These are phyloP conservation scores for Paecilomyces fulvus DNA, from an alignment of 2,329 filamentous ascomycete species.

Conservation along the genomic window DNA sequence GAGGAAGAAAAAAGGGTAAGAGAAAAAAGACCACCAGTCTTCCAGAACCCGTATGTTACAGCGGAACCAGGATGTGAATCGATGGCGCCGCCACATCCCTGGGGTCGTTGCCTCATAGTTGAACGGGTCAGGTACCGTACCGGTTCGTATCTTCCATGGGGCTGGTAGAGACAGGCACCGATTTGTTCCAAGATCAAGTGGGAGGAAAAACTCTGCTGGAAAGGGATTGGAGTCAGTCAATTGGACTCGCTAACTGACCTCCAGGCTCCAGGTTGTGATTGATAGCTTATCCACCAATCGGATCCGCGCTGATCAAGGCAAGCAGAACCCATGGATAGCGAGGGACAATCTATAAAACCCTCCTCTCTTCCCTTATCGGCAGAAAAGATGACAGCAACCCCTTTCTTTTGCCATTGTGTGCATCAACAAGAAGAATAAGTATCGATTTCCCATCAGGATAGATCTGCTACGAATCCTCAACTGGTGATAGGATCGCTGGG, in stretches of 20 bases:
- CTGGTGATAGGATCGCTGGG: neutral
- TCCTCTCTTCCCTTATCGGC: neutral
- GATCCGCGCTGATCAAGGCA: slow-evolving; percentile 27
- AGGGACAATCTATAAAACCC: neutral
- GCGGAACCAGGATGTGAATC: neutral
- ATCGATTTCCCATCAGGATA: neutral
- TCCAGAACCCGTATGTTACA: neutral
- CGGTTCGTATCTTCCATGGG: no score
- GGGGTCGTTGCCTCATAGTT: neutral
- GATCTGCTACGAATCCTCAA: neutral
- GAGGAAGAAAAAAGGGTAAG: neutral
- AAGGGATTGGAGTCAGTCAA: neutral
- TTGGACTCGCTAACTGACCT: neutral
- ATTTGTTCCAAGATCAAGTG: no score
- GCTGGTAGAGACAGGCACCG: neutral
- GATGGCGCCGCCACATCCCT: neutral
- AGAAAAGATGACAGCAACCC: neutral
- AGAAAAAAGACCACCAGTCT: neutral
- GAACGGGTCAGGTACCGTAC: neutral
- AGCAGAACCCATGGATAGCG: neutral
- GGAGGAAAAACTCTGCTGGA: neutral
- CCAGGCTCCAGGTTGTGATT: neutral
- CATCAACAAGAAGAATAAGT: neutral
- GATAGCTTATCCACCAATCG: slow-evolving; percentile 2
- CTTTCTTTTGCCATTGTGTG: neutral